Evolutionary conservation across 164 flowering plant genomes (phyloP).

Genomic region (Aristolochia fimbriata): DNA sequence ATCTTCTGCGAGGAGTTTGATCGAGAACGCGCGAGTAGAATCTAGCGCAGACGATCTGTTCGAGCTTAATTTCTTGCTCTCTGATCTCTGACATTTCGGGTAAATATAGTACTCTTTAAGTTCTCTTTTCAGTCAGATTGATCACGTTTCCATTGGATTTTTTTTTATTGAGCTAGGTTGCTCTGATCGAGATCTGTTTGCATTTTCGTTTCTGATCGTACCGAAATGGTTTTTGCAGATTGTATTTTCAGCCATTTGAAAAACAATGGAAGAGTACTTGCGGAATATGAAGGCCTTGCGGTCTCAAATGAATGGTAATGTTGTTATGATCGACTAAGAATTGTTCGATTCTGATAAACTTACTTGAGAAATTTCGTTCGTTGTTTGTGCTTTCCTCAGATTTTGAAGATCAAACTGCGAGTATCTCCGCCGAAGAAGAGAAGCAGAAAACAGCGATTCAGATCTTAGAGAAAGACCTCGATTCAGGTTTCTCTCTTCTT

Average conservation of each 20-base stretch:
- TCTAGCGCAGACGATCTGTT: no score
- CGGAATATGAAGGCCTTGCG: slow-evolving; percentile 71
- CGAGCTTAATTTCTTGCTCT: no score
- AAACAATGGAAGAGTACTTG: slow-evolving; percentile 72
- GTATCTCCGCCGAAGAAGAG: slow-evolving; percentile 67
- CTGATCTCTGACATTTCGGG: no score
- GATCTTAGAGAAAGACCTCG: slow-evolving; percentile 44
- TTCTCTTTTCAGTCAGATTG: no score
- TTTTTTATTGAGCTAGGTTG: no score
- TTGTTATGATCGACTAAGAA: background rate
- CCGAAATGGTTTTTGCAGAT: no score
- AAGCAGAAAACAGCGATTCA: slow-evolving; percentile 44
- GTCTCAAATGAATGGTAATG: slow-evolving; percentile 77
- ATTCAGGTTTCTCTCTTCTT: slow-evolving; percentile 27
- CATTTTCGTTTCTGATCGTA: no score
- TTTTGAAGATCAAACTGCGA: slow-evolving; percentile 74
- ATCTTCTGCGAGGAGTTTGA: no score
- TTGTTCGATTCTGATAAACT: background rate
- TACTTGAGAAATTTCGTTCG: background rate
- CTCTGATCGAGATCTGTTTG: no score
- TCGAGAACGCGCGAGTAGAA: no score
- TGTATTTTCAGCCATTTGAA: background rate
- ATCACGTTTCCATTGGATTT: no score
- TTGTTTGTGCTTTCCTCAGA: slow-evolving; percentile 24
- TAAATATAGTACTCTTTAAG: no score